phyloP scores from a whole-genome alignment of 345 rosid species.

The Euphorbia lathyris region DNA sequence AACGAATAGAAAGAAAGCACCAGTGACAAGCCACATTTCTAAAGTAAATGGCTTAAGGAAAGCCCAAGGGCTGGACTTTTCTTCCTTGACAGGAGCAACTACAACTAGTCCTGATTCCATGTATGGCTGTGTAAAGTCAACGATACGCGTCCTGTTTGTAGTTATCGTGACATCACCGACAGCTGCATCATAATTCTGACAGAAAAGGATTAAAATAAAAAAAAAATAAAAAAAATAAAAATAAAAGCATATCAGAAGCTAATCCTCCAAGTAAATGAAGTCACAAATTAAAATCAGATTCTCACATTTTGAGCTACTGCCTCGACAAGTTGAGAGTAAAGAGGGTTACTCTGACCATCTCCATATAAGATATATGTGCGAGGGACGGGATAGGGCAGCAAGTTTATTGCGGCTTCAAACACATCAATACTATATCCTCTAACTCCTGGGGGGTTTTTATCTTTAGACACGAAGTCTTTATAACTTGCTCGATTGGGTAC shows the following conservation, averaged over 20 bases:
- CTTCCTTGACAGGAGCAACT: conserved; percentile 67
- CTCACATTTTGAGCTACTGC: conserved; percentile 71
- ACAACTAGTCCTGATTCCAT: conserved; percentile 57
- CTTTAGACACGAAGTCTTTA: conserved; percentile 52
- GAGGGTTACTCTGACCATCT: conserved; percentile 61
- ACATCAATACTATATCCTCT: conserved; percentile 85
- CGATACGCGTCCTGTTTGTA: conserved; percentile 31
- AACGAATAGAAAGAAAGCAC: conserved; percentile 68
- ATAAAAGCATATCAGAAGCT: neutral
- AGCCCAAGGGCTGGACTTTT: conserved; percentile 86
- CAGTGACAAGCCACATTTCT: conserved; percentile 90
- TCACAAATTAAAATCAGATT: conserved; percentile 12
- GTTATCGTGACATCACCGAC: conserved; percentile 31
- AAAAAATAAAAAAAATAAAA: conserved; percentile 17
- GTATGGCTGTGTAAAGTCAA: conserved; percentile 34
- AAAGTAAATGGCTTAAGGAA: conserved; percentile 83
- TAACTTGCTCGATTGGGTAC: conserved; percentile 78
- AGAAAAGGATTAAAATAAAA: conserved; percentile 17
- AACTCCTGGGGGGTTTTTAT: conserved; percentile 62
- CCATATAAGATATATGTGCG: conserved; percentile 58
- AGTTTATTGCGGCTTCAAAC: conserved; percentile 78
- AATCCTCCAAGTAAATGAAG: neutral
- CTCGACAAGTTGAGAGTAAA: conserved; percentile 49
- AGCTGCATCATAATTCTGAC: conserved; percentile 33
- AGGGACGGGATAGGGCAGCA: conserved; percentile 88